Base-by-base conservation (phyloP, 345 rosid species). In the Acer yangbiense region DNA sequence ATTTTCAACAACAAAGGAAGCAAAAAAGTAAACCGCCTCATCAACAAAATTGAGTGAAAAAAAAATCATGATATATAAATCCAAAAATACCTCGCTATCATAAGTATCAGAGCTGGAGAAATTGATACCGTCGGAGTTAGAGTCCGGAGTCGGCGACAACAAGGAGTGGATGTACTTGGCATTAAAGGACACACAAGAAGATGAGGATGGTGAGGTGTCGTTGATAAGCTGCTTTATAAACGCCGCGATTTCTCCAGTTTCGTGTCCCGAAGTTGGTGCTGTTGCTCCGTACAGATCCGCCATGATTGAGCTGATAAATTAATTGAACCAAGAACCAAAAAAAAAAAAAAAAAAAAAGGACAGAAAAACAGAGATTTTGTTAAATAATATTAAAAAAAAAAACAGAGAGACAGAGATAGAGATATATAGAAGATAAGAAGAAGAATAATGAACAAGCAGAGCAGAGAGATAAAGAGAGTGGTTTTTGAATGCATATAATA, bases 261-360 rank as follows among this genome's bases (percentile, higher is more conserved):
- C 93, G 9, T 73, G 75, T 4, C 75, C 64, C 11, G 79, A 60
- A 21, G 88, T 64, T 41, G 87, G 83, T 2, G 82, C 80, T 44
- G 80, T 73, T 2, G 76, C 57, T 70, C 86, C 89, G 83, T 89
- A 87, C 79, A 87, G 88, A 87, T 89, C 83, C 82, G 88, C 93
- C 93, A 89, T 87, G 64, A 76, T 73, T 35, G 29, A 12, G 44
- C 65, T 18, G 81, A 52, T 6, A 54, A 68, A 41, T 55, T 20
- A 50, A 46, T 21, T 32, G 23, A 6, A 65, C 62, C 39, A 35
- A 35, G 39, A 35, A 35, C 39, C 4, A 35, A 4, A 35, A 35
- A 35, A 35, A 32, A 3, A 4, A 32, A 44, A 43, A 3, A 52
- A 14, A n/a, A 29, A 27, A 27, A 27, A 29, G 4, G 0, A 29